A percentile compares a stretch with the other conserved stretches of the same genome.
Conservation (phyloP, 345 rosid genomes). For the Moricandia arvensis region DNA sequence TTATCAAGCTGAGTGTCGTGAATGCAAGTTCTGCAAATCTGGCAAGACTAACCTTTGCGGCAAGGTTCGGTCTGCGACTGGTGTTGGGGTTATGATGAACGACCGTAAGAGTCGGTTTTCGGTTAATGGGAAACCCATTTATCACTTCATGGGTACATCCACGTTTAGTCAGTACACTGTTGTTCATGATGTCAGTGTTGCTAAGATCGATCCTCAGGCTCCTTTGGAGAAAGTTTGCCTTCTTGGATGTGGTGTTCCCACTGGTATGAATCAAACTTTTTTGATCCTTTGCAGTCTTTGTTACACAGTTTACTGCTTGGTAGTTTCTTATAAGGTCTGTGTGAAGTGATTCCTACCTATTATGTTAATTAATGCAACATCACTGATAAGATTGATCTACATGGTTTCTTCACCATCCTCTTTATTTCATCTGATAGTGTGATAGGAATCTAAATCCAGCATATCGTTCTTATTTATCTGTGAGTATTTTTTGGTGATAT, state of each 20-base stretch:
- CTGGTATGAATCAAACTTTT: conserved; percentile 49
- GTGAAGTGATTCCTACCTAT: no score
- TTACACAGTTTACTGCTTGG: no score
- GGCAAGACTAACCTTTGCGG: conserved; percentile 99
- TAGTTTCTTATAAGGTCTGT: no score
- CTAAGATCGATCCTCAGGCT: conserved; percentile 86
- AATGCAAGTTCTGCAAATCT: conserved; percentile 96
- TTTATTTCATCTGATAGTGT: no score
- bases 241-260: conserved; percentile 99
- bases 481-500: no score
- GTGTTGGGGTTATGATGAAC: conserved; percentile 93
- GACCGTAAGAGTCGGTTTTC: conserved; percentile 88
- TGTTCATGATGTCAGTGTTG: conserved; percentile 97
- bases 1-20: conserved; percentile 98
- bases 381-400: not conserved
- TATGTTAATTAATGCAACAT: not conserved
- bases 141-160: conserved; percentile 99
- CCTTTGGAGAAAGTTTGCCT: conserved; percentile 98
- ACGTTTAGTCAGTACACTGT: conserved; percentile 98
- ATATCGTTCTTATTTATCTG: no score
- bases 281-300: not conserved
- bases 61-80: conserved; percentile 88
- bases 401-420: no score
- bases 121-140: conserved; percentile 76
- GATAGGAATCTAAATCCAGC: no score